These are phyloP conservation scores for Colletotrichum lindemuthianum DNA, from an alignment of 2,329 filamentous ascomycete genomes.

Conservation along the genomic window DNA sequence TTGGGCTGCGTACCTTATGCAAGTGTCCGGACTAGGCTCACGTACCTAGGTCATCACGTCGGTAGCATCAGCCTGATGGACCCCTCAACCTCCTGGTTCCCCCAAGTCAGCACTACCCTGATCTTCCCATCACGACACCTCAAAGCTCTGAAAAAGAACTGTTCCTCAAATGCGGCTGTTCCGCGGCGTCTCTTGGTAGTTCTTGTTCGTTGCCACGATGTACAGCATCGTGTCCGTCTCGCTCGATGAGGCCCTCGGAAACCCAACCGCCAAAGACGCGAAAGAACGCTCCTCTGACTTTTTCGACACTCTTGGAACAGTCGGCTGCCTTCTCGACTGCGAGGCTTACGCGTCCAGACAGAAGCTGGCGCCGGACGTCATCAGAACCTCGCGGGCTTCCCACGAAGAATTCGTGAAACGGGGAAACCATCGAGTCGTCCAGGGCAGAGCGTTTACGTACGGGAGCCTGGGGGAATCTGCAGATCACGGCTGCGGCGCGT, in stretches of 20 bases:
- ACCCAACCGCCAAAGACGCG: too few species aligned
- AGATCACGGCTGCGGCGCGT: not conserved
- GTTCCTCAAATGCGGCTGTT: too few species aligned
- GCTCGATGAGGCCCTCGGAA: not conserved
- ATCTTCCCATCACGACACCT: too few species aligned
- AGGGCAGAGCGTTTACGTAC: constrained; percentile 8
- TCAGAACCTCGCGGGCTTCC: not conserved
- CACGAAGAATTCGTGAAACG: not conserved
- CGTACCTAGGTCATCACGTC: too few species aligned
- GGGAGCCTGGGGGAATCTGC: not conserved
- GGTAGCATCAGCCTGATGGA: too few species aligned
- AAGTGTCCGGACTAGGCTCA: too few species aligned
- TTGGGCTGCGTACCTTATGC: too few species aligned
- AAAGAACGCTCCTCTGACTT: not conserved
- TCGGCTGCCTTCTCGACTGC: constrained; percentile 4
- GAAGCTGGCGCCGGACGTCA: not conserved
- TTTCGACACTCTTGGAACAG: constrained; percentile 2
- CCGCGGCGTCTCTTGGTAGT: too few species aligned
- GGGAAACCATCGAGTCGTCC: not conserved
- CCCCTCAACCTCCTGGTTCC: too few species aligned
- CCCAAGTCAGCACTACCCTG: too few species aligned
- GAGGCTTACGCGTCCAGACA: not conserved
- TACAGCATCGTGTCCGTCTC: not conserved
- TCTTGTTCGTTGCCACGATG: too few species aligned
- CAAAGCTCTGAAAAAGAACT: too few species aligned